These are phyloP conservation scores for Fusarium pininemorale DNA, from an alignment of 2,329 filamentous ascomycete genomes.

Conservation along the genomic window DNA sequence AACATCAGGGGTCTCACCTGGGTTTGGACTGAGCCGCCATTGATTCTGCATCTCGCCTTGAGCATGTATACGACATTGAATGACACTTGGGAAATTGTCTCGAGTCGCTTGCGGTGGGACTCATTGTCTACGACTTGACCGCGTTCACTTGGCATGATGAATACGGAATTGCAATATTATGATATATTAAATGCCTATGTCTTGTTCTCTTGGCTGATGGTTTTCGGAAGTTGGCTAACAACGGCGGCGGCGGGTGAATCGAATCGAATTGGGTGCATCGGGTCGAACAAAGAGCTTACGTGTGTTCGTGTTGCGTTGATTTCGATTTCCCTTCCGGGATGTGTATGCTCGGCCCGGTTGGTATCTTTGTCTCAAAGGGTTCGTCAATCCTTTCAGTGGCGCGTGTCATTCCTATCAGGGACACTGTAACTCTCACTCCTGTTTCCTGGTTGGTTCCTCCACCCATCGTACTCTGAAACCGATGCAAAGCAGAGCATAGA, in stretches of 20 bases:
- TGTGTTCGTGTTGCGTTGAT: slow-evolving; percentile 12
- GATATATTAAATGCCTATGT: slow-evolving; percentile 1
- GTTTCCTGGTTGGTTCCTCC: slow-evolving; percentile 29
- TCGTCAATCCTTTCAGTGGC: slow-evolving; percentile 4
- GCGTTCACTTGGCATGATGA: slow-evolving; percentile 17
- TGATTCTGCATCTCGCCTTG: slow-evolving; percentile 22
- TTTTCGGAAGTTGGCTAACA: background rate
- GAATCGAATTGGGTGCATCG: background rate
- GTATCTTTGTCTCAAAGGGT: slow-evolving; percentile 21
- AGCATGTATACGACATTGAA: slow-evolving; percentile 26
- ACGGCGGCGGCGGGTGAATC: background rate
- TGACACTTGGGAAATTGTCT: slow-evolving; percentile 33
- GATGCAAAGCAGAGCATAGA: slow-evolving; percentile 28
- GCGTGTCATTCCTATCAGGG: slow-evolving; percentile 19
- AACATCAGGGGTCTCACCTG: slow-evolving; percentile 30
- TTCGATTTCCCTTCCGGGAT: slow-evolving; percentile 19
- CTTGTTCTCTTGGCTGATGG: slow-evolving; percentile 15
- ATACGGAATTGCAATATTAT: slow-evolving; percentile 8
- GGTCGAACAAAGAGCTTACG: slow-evolving; percentile 25
- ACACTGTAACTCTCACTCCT: slow-evolving; percentile 36
- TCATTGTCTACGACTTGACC: background rate
- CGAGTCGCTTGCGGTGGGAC: slow-evolving; percentile 25
- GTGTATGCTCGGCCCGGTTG: slow-evolving; percentile 22
- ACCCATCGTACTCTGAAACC: slow-evolving; percentile 31
- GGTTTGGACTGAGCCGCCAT: slow-evolving; percentile 6